phyloP scores from a whole-genome alignment of 805 yeast species.

The Candida ovalis region DNA sequence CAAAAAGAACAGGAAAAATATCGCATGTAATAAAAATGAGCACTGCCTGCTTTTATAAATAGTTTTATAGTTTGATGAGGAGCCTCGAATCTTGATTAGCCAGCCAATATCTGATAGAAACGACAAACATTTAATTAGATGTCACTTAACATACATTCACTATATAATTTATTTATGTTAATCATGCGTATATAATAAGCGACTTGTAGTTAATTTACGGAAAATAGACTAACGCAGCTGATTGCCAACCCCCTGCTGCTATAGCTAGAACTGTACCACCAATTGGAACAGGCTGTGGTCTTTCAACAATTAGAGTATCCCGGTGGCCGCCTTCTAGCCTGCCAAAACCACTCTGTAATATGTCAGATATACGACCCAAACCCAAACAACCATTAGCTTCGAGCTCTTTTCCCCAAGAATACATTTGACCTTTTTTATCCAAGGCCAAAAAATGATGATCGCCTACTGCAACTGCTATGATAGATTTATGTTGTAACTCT shows the following conservation, averaged over 20 bases:
- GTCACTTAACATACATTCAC: no score
- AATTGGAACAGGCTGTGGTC: constrained; percentile 40
- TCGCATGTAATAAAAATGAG: no score
- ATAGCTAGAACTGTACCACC: constrained; percentile 52
- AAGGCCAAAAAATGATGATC: constrained; percentile 70
- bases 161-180: no score
- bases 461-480: constrained; percentile 60
- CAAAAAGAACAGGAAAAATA: no score
- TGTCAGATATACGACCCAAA: constrained; percentile 37
- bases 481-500: constrained; percentile 43
- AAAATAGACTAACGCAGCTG: constrained; percentile 51
- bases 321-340: constrained; percentile 21
- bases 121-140: no score
- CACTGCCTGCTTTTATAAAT: no score
- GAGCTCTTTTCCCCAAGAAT: constrained; percentile 68
- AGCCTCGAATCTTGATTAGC: no score
- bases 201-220: no score
- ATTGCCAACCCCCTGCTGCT: constrained; percentile 80
- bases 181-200: no score
- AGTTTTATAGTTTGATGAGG: no score
- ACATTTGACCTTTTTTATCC: constrained; percentile 51
- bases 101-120: no score
- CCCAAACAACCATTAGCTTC: constrained; percentile 69
- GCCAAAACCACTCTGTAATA: constrained; percentile 13
- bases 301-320: constrained; percentile 31